Evolutionary conservation across 192 early-diverging fungal species (phyloP).

Genomic region (Coemansia sp.): DNA sequence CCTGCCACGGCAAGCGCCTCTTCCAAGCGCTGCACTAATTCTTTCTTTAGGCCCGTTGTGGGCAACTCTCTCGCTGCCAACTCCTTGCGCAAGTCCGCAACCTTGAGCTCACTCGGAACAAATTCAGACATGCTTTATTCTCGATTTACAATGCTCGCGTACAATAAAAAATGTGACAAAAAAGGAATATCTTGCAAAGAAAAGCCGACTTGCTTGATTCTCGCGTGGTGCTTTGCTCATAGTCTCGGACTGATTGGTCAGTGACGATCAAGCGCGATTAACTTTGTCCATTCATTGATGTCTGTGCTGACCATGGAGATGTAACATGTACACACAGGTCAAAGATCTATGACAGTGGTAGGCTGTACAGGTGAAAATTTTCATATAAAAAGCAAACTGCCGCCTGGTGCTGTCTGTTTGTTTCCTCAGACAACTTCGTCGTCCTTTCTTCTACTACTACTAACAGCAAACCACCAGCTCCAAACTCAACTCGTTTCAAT

Average conservation of each 20-base stretch:
- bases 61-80: conserved; percentile 59
- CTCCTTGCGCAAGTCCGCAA: conserved; percentile 64
- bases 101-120: conserved; percentile 61
- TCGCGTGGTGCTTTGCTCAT: not conserved
- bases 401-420: not conserved
- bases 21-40: conserved; percentile 63
- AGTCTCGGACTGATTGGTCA: not conserved
- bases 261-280: not conserved
- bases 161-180: not conserved
- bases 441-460: not conserved
- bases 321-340: not conserved
- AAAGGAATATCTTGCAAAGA: not conserved
- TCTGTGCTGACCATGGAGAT: not conserved
- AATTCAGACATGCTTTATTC: conserved; percentile 21
- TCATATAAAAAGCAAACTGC: not conserved
- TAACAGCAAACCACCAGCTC: not conserved
- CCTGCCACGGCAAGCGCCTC: conserved; percentile 46
- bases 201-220: not conserved
- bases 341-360: not conserved
- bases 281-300: not conserved
- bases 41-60: conserved; percentile 68
- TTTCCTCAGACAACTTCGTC: not conserved
- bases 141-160: not conserved
- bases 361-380: not conserved
- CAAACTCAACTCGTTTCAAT: not conserved